Evolutionary conservation across 805 yeast genomes (phyloP), one percentile per base, ranked within the genome.

Genomic region (Torulaspora gathmanii): DNA sequence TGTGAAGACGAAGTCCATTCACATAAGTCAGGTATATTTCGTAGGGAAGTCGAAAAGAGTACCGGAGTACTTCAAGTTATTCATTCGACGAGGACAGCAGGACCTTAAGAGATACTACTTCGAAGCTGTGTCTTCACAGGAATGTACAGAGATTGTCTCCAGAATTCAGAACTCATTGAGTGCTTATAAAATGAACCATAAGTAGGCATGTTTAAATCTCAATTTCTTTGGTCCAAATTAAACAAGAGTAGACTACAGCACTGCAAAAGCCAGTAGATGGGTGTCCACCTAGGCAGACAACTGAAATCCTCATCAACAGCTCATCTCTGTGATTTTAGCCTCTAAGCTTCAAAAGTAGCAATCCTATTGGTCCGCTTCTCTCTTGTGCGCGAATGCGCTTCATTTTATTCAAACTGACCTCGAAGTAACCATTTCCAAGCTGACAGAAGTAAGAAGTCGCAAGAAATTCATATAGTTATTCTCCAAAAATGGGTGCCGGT

Each of bases 1-100:
- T 64, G 77, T 84, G 54, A 90, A 90, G 60, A 90, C 96, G 0
- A 80, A 89, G 12, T 83, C 95, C 0, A 87, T 91, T 63, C 95
- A 89, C 58, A 79, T 89, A 8, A 78, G 85, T 15, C 95, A 86
- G 57, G 79, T 91, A 19, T 63, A 79, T 13, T 78, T 80, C 46
- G 75, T 86, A 50, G 89, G 89, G 58, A 93, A 83, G 60, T 83
- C 88, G 40, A 72, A 77, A 30, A 84, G 87, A 55, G 78, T 82
- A 16, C 88, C 91, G 0, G 75, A 77, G 12, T 84, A 86, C 55
- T 87, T 91, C 69, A 90, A 90, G 62, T 79, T 91, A 6, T 82
- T 86, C 12, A 82, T 89, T 5, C 73, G 75, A 63, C 86, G 85
- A 55, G 62, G 60, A 8, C 69, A 79, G 0, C 74, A 75, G 2